Percentiles rank a stretch among this genome's conserved stretches.
Evolutionary conservation across 2,329 filamentous ascomycete genomes (phyloP).

Genomic region (Sporothrix dimorphospora): DNA sequence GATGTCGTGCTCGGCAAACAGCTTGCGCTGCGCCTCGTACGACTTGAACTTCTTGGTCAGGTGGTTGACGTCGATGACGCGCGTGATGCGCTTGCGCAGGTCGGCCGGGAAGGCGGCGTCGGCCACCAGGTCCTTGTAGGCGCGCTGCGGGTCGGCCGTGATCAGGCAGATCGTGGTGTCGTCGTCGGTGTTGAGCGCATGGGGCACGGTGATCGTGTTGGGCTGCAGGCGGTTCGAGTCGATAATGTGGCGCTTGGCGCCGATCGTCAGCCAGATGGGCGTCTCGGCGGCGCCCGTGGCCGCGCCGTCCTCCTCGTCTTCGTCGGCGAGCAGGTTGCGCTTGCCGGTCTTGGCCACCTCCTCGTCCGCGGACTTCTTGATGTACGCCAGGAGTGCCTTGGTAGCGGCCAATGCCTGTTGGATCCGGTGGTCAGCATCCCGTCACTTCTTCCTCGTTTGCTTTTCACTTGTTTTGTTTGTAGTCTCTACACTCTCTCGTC

Average conservation of each 20-base stretch:
- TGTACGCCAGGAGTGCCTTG: constrained; percentile 64
- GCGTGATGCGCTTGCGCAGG: constrained; percentile 68
- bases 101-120: constrained; percentile 70
- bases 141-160: constrained; percentile 72
- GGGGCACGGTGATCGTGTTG: constrained; percentile 76
- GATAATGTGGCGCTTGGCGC: constrained; percentile 66
- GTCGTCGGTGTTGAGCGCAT: constrained; percentile 70
- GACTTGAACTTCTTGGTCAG: constrained; percentile 80
- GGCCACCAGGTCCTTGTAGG: constrained; percentile 86
- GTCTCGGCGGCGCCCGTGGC: constrained; percentile 47
- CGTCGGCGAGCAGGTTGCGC: constrained; percentile 58
- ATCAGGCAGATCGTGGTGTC: constrained; percentile 81
- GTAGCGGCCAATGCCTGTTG: constrained; percentile 63
- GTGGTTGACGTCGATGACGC: constrained; percentile 81
- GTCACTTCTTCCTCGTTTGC: neutral
- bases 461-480: neutral
- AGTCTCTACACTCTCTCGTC: neutral
- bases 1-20: constrained; percentile 84
- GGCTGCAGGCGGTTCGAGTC: constrained; percentile 83
- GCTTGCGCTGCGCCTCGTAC: constrained; percentile 83
- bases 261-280: constrained; percentile 65
- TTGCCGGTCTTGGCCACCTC: constrained; percentile 52
- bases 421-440: neutral
- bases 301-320: constrained; percentile 46
- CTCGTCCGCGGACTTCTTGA: constrained; percentile 59